Evolutionary conservation across 176 grass and related monocot genomes (phyloP), one percentile per base, ranked within the genome.

Genomic region (Rhynchospora tenuis): DNA sequence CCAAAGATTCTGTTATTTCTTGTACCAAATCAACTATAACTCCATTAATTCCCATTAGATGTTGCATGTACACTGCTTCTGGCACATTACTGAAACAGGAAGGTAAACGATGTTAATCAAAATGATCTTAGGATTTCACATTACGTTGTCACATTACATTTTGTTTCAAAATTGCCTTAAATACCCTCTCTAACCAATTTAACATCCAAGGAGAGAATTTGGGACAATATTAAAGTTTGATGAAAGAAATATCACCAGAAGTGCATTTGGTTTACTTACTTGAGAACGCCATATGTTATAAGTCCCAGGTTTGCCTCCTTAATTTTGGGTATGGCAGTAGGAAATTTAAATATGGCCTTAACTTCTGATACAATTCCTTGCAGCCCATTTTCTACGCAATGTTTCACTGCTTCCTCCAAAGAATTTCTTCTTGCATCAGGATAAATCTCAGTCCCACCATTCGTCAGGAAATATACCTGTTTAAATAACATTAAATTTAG

Each of bases 381-480:
- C 89, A 98, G 45, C 14, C 90, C 86, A 2, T 57, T 84, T 26
- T 83, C 73, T 7, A 93, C 71, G 78, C 95, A 93, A 5, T 89
- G 62, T 50, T 95, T 95, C 16, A 95, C 62, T 17, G 91, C 95
- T 50, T 95, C 95, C n/a, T 98, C 95, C 61, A 98, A 26, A 14
- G 95, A 93, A 64, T 98, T 98, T 69, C 92, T 93, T 52, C 92
- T 89, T 1, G 64, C 81, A 43, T 98, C 95, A 8, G 82, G 11
- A 69, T 91, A 95, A 31, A 72, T 86, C 19, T 88, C 72, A 15
- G 63, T 61, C 5, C 95, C 92, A 29, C 95, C 95, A 26, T 93
- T 89, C 8, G 95, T 95, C 77, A 98, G 83, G 79, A 98, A 98
- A 84, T 93, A 98, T 13, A 98, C 95, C 95, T 98, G 89, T 85